Evolutionary conservation across 2,329 filamentous ascomycete genomes (phyloP), one percentile per base, ranked within the genome.

Genomic region (Coniochaeta ligniaria): DNA sequence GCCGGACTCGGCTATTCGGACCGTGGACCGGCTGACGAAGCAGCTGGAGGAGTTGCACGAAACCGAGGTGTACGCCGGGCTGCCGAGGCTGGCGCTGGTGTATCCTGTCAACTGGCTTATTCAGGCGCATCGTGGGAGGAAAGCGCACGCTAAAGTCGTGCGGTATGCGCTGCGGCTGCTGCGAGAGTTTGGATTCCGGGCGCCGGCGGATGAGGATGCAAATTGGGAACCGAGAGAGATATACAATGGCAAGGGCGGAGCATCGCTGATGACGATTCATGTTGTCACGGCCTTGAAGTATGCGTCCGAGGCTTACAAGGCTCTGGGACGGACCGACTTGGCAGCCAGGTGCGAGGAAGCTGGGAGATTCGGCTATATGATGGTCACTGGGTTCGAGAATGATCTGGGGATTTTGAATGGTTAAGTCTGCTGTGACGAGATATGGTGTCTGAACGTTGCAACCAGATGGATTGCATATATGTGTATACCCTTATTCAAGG

Each of bases 91-190:
- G 60, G 70, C 68, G 60, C 67, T 76, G 33, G 68, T 75, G 2
- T 74, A 71, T 62, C 71, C 73, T 24, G 68, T 64, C 45, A 71
- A 75, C 67, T 75, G 73, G 72, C 67, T 75, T 1, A 60, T 72
- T 8, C 68, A 69, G 55, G 72, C 71, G 36, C 69, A 72, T 60
- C 64, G 67, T 17, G 67, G 69, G 20, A 66, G 70, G 12, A 70
- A 68, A 63, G 70, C 72, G 60, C 70, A 73, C 60, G 62, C 59
- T 20, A 73, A 73, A 64, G 72, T 70, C n/a, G 58, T 70, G 33
- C 66, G 63, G 61, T 71, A 71, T 60, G 69, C 65, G 1, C 59
- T 63, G 7, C 66, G 68, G 64, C 66, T 72, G 59, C 58, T 75
- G 63, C 65, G 71, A 8, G 71, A 72, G 63, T 75, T 75, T 65